Conservation (phyloP, 2,329 filamentous ascomycete species). For the Colletotrichum graminicola region DNA sequence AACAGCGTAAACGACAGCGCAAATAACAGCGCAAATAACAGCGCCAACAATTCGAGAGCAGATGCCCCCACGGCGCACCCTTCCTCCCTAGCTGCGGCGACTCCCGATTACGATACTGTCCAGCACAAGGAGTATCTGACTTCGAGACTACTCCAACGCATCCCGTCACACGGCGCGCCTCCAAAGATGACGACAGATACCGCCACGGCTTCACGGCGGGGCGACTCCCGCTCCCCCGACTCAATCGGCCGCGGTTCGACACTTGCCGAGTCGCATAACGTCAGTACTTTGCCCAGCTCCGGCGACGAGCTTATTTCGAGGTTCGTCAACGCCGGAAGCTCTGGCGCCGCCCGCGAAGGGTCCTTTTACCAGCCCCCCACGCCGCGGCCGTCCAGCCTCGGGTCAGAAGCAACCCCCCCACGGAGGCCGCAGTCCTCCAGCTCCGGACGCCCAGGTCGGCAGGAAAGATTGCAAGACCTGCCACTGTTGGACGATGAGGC, state of each 20-base stretch:
- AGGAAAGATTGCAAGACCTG: conserved; percentile 30
- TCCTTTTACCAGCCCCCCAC: conserved; percentile 62
- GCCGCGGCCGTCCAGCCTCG: conserved; percentile 47
- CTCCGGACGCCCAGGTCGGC: conserved; percentile 49
- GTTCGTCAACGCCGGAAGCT: conserved; percentile 67
- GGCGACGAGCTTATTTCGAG: conserved; percentile 64
- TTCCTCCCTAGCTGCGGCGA: conserved; percentile 43
- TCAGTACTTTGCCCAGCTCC: conserved; percentile 45
- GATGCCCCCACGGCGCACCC: conserved; percentile 42
- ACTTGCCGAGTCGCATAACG: conserved; percentile 51
- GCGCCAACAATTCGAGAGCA: conserved; percentile 44
- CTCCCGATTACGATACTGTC: conserved; percentile 56
- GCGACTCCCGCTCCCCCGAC: conserved; percentile 50
- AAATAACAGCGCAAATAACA: conserved; percentile 48
- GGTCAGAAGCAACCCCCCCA: conserved; percentile 49
- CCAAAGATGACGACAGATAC: conserved; percentile 75
- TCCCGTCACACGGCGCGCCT: conserved; percentile 70
- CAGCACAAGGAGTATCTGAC: conserved; percentile 76
- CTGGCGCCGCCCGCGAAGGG: conserved; percentile 62
- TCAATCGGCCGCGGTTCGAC: conserved; percentile 56
- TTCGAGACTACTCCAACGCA: conserved; percentile 74
- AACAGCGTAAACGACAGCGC: conserved; percentile 45
- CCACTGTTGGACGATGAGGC: conserved; percentile 50
- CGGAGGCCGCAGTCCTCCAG: conserved; percentile 60
- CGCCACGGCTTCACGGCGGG: conserved; percentile 58